A percentile compares a stretch with the other conserved stretches of the same genome.
Evolutionary conservation across 352 stramenopile genomes (phyloP).

Genomic region (Pythium guiyangense): DNA sequence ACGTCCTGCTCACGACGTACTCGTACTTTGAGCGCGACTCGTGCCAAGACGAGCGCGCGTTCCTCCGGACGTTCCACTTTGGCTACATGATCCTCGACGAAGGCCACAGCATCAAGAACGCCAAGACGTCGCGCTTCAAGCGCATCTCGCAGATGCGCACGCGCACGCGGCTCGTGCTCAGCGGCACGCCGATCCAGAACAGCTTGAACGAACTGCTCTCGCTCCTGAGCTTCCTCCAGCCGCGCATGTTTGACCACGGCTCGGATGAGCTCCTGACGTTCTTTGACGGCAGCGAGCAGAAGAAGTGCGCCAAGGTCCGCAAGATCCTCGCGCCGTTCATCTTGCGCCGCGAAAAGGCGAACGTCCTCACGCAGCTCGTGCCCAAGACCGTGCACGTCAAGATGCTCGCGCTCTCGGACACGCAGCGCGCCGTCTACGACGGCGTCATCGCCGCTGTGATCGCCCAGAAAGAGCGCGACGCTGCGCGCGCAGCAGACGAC

Average conservation of each 20-base stretch:
- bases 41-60: constrained; percentile 77
- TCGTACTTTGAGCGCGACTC: constrained; percentile 89
- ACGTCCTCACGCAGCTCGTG: constrained; percentile 92
- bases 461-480: constrained; percentile 46
- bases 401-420: constrained; percentile 70
- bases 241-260: constrained; percentile 84
- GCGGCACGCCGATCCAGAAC: constrained; percentile 90
- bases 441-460: constrained; percentile 60
- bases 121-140: constrained; percentile 86
- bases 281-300: constrained; percentile 77
- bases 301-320: constrained; percentile 81
- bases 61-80: constrained; percentile 73
- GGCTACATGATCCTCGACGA: constrained; percentile 94
- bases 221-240: constrained; percentile 91
- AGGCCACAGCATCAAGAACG: constrained; percentile 92
- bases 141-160: constrained; percentile 77
- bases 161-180: constrained; percentile 74
- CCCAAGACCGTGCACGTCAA: constrained; percentile 83
- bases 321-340: constrained; percentile 97
- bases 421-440: constrained; percentile 88
- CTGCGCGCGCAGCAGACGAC: constrained; percentile 33
- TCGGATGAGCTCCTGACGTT: constrained; percentile 78
- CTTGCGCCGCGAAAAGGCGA: constrained; percentile 93
- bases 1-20: constrained; percentile 91
- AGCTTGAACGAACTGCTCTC: constrained; percentile 85